Percentiles rank a stretch among this genome's conserved stretches.
These are phyloP conservation scores for Filobasidium wieringae DNA, from an alignment of 768 basidiomycete genomes.

Conservation along the genomic window DNA sequence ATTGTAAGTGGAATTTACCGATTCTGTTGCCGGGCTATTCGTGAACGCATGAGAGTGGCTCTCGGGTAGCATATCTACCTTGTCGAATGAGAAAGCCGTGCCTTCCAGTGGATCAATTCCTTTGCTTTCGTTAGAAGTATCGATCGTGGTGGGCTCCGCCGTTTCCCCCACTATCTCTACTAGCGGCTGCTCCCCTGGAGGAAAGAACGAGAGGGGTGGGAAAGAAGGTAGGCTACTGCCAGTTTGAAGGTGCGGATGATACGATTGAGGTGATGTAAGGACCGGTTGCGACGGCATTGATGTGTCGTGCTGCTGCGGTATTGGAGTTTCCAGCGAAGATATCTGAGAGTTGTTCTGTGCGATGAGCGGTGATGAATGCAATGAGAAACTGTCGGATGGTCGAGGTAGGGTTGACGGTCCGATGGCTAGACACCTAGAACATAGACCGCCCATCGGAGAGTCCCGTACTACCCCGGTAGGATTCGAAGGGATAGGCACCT, in stretches of 20 bases:
- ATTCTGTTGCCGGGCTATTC: too few relatives aligned
- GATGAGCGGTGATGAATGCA: neutral
- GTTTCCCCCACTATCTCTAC: neutral
- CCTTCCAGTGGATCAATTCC: too few relatives aligned
- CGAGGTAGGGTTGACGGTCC: neutral
- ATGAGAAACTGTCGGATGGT: neutral
- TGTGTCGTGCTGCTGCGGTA: neutral
- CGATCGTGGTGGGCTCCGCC: neutral
- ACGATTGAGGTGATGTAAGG: neutral
- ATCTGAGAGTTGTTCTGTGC: too few relatives aligned
- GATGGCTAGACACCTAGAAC: neutral
- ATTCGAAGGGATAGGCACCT: neutral
- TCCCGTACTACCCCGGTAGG: neutral
- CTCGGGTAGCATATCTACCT: too few relatives aligned
- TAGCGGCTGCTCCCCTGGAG: neutral
- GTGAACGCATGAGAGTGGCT: too few relatives aligned
- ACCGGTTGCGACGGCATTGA: neutral
- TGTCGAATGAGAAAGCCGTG: too few relatives aligned
- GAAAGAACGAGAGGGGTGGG: neutral
- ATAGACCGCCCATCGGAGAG: neutral
- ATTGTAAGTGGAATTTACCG: too few relatives aligned
- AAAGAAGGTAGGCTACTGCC: too few relatives aligned
- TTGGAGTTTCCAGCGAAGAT: too few relatives aligned
- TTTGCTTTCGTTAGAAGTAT: neutral
- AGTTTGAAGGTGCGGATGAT: too few relatives aligned